Evolutionary conservation across 2,329 filamentous ascomycete genomes (phyloP).

Genomic region (Cercospora sp.): DNA sequence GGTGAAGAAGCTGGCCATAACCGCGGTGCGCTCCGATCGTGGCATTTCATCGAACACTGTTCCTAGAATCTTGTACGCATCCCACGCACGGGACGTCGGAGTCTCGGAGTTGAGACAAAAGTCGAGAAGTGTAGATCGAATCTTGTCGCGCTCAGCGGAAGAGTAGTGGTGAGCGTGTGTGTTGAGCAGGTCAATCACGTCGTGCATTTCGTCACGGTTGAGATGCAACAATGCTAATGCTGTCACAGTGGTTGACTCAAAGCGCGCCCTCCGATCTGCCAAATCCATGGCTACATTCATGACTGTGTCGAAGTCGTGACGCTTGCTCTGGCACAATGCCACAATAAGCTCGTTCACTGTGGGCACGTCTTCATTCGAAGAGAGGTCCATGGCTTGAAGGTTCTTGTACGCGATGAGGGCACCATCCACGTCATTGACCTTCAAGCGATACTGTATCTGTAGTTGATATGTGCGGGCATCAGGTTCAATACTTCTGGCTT

Average conservation of each 20-base stretch:
- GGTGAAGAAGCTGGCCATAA: conserved; percentile 83
- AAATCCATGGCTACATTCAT: conserved; percentile 71
- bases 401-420: conserved; percentile 66
- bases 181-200: conserved; percentile 79
- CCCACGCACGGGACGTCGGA: conserved; percentile 65
- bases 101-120: conserved; percentile 66
- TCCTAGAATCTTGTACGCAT: conserved; percentile 59
- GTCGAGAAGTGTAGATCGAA: conserved; percentile 65
- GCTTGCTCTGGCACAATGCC: conserved; percentile 61
- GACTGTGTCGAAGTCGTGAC: conserved; percentile 68
- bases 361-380: conserved; percentile 60
- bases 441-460: conserved; percentile 74
- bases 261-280: conserved; percentile 65
- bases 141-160: conserved; percentile 64
- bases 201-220: conserved; percentile 71
- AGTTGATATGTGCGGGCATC: conserved; percentile 71
- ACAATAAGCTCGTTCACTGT: conserved; percentile 71
- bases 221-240: conserved; percentile 73
- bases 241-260: conserved; percentile 74
- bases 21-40: conserved; percentile 62
- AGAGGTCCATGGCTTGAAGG: conserved; percentile 58
- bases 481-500: conserved; percentile 64
- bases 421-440: conserved; percentile 69
- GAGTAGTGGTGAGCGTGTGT: conserved; percentile 71
- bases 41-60: conserved; percentile 63